Percentiles rank a stretch among this genome's conserved stretches.
Conservation (phyloP, 176 grass and related monocot species). For the Bolboschoenus planiculmis region DNA sequence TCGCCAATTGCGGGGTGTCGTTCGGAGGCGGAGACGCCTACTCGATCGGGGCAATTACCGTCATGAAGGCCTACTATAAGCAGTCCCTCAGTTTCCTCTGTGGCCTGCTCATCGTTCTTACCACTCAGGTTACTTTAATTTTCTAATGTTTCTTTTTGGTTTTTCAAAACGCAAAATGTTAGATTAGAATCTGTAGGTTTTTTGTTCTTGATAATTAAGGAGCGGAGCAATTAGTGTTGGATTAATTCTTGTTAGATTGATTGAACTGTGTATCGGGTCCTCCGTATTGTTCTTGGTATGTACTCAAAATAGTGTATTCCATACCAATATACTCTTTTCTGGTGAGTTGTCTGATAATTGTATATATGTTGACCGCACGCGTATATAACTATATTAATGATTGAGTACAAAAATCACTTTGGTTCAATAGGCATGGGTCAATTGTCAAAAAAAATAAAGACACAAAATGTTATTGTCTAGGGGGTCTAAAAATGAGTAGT, state of each 20-base stretch:
- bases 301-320: too few species aligned
- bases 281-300: too few species aligned
- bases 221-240: neutral
- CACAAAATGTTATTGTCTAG: neutral
- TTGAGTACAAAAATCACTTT: neutral
- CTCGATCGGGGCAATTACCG: slow-evolving; percentile 94
- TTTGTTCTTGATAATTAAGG: neutral
- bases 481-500: neutral
- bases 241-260: neutral
- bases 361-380: neutral
- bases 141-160: neutral
- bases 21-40: slow-evolving; percentile 85
- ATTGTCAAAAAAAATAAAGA: neutral
- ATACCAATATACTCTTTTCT: neutral
- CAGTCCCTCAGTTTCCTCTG: slow-evolving; percentile 67
- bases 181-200: too few species aligned
- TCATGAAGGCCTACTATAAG: slow-evolving; percentile 99
- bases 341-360: neutral
- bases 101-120: slow-evolving; percentile 82
- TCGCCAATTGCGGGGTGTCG: slow-evolving; percentile 90
- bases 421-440: slow-evolving; percentile 1
- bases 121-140: slow-evolving; percentile 50
- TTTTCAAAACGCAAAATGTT: neutral
- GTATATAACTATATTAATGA: slow-evolving; percentile 6
- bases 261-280: neutral